These are phyloP conservation scores for Aspergillus asperescens DNA, from an alignment of 495 filamentous ascomycete genomes.

Conservation along the genomic window DNA sequence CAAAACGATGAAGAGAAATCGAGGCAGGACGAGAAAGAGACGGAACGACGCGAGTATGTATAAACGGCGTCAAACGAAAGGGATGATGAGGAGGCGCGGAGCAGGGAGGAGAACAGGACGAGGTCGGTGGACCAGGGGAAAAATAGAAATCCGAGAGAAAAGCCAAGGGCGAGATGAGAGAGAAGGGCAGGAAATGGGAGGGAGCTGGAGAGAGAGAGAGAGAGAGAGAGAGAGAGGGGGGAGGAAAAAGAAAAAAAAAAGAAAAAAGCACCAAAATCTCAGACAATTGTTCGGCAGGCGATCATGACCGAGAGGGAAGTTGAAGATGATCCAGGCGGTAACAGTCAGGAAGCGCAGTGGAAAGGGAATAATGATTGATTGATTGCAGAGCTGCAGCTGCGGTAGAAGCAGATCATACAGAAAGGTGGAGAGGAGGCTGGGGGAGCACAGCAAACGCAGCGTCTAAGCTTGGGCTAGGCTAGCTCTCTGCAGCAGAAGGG, in stretches of 20 bases:
- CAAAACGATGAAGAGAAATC: slow-evolving; percentile 9
- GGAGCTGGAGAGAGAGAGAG: too few relatives aligned
- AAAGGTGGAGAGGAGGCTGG: slow-evolving; percentile 24
- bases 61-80: slow-evolving; percentile 29
- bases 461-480: too few relatives aligned
- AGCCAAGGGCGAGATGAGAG: slow-evolving; percentile 17
- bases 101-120: slow-evolving; percentile 19
- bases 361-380: slow-evolving; percentile 12
- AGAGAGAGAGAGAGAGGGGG: slow-evolving; percentile 14
- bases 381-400: slow-evolving; percentile 23
- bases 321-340: slow-evolving; percentile 1
- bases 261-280: background rate
- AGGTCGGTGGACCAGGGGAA: slow-evolving; percentile 28
- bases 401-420: slow-evolving; percentile 21
- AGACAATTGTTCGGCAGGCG: background rate
- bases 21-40: slow-evolving; percentile 6
- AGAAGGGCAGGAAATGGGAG: slow-evolving; percentile 14
- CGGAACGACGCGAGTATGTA: slow-evolving; percentile 20
- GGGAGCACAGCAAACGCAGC: slow-evolving; percentile 28
- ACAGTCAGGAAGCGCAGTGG: slow-evolving; percentile 12
- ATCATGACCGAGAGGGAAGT: slow-evolving; percentile 17
- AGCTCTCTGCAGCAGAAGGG: slow-evolving; percentile 16
- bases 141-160: slow-evolving; percentile 28
- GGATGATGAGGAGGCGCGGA: slow-evolving; percentile 19
- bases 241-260: slow-evolving; percentile 13